Evolutionary conservation across 164 flowering plant species (phyloP), one percentile per base, ranked within the genome.

Genomic region (Magnolia sinica): DNA sequence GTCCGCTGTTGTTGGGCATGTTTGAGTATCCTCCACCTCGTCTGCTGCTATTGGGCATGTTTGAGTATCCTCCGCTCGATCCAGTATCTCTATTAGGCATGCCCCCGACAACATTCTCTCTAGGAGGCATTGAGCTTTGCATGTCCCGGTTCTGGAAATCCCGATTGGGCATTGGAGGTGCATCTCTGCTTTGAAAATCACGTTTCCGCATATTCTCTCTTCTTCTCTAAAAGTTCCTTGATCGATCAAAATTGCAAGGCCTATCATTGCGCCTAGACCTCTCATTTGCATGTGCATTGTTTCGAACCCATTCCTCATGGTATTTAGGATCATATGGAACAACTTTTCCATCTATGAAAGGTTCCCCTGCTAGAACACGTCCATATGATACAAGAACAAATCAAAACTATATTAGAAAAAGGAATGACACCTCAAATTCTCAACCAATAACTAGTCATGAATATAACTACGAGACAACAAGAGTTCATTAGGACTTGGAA

Each of bases 291-390:
- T 79, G 75, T 19, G 79, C 81, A 76, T 82, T 79, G 76, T 82
- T 86, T 7, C 81, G 50, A 2, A 82, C 77, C 86, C 86, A 86
- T 68, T 75, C 78, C 77, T 84, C 88, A 70, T 86, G 88, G 51
- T 86, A 84, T 74, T 86, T 86, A 18, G 88, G 88, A 66, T 86
- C 88, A 73, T 86, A 86, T 0, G 88, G 88, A n/a, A 86, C 88
- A 22, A 82, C 83, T 80, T 84, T 68, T 22, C 88, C 88, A 71
- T 82, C 67, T 22, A 86, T 84, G 70, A 86, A 82, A 29, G 88
- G 88, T 55, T 84, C 88, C 9, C 88, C 88, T 86, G 78, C 16
- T 61, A 65, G 13, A 10, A 6, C 9, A 69, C 45, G 1, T 24
- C 27, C 27, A 24, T 24, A 1, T 24, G 27, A 24, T 24, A 24